Percentiles rank a stretch among this genome's conserved stretches.
Conservation (phyloP, 2,329 filamentous ascomycete species). For the Rasamsonia emersonii region DNA sequence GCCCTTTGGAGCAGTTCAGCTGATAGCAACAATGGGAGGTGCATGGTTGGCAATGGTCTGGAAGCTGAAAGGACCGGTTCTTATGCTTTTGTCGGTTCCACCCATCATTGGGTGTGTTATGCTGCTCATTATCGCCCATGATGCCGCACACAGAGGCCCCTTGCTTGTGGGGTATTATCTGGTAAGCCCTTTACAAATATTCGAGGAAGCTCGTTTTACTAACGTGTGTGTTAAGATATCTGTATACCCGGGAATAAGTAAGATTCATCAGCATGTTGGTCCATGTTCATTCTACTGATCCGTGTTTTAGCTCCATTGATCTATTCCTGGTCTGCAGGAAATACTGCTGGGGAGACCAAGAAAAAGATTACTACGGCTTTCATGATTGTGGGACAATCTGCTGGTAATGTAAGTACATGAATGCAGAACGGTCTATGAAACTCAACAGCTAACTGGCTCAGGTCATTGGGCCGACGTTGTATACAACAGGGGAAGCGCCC, state of each 20-base stretch:
- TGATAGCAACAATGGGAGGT: slow-evolving; percentile 51
- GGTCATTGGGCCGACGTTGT: slow-evolving; percentile 57
- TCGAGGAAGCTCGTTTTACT: slow-evolving; percentile 3
- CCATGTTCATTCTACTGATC: slow-evolving; percentile 8
- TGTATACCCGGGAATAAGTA: slow-evolving; percentile 50
- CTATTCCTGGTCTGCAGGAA: slow-evolving; percentile 61
- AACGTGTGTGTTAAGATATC: slow-evolving; percentile 35
- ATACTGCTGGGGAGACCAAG: slow-evolving; percentile 59
- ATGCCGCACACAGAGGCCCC: slow-evolving; percentile 38
- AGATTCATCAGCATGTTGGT: slow-evolving; percentile 10
- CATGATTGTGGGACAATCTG: slow-evolving; percentile 56
- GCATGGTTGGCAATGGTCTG: slow-evolving; percentile 48
- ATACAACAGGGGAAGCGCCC: slow-evolving; percentile 53
- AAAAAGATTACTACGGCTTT: slow-evolving; percentile 57
- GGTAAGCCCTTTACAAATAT: slow-evolving; percentile 11
- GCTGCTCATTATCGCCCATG: slow-evolving; percentile 43
- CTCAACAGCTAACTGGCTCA: slow-evolving; percentile 7
- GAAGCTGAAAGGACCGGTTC: slow-evolving; percentile 48
- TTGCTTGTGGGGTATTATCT: slow-evolving; percentile 52
- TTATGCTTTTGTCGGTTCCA: slow-evolving; percentile 47
- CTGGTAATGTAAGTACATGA: slow-evolving; percentile 44
- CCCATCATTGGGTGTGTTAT: slow-evolving; percentile 50
- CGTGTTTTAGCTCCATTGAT: slow-evolving; percentile 52
- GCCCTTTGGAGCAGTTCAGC: slow-evolving; percentile 52
- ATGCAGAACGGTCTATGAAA: not conserved